These are phyloP conservation scores for Chrysanthemum lavandulifolium DNA, from an alignment of 129 eudicot genomes.

Conservation along the genomic window DNA sequence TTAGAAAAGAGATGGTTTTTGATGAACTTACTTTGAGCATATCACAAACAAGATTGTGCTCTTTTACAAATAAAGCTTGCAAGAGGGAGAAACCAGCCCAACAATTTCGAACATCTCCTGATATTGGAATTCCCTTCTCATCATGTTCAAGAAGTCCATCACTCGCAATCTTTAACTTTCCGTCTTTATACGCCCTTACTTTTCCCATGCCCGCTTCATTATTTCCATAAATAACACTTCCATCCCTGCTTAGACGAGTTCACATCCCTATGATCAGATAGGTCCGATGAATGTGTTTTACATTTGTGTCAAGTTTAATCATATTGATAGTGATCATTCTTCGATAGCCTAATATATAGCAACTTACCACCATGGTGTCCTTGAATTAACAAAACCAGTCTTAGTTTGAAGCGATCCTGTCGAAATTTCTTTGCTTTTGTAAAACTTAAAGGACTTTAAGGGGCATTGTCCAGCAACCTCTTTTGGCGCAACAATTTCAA, in stretches of 20 bases:
- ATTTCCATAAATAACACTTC: conserved; percentile 61
- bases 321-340: neutral
- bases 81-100: conserved; percentile 65
- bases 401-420: conserved; percentile 33
- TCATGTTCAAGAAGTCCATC: conserved; percentile 64
- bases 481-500: conserved; percentile 41
- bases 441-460: conserved; percentile 51
- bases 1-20: neutral
- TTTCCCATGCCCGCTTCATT: conserved; percentile 47
- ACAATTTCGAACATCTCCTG: conserved; percentile 55
- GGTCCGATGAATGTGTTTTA: neutral
- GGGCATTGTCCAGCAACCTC: conserved; percentile 51
- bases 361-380: conserved; percentile 67
- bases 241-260: conserved; percentile 42
- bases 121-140: conserved; percentile 47
- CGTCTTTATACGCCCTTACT: conserved; percentile 48
- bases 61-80: conserved; percentile 59
- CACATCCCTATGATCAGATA: neutral
- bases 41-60: conserved; percentile 54
- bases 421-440: conserved; percentile 36
- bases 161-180: conserved; percentile 39
- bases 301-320: neutral
- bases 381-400: conserved; percentile 38
- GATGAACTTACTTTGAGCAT: conserved; percentile 47
- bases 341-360: neutral